These are phyloP conservation scores for Leptosphaerulina australis DNA, from an alignment of 2,329 filamentous ascomycete species.

Conservation along the genomic window DNA sequence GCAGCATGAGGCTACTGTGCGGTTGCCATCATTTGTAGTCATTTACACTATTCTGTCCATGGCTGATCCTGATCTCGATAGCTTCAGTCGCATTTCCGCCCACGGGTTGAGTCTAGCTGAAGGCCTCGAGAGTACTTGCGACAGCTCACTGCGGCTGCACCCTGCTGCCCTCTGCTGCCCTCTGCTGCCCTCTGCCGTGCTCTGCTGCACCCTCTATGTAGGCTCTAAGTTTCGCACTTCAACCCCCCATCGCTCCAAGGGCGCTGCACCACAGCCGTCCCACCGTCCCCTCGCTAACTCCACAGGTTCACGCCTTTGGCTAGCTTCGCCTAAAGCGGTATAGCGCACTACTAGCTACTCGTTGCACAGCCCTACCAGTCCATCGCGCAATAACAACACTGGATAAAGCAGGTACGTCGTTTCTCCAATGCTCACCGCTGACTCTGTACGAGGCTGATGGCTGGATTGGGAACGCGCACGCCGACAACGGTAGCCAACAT, in stretches of 20 bases:
- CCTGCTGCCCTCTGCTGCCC: too few relatives aligned
- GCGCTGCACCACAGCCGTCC: constrained; percentile 9
- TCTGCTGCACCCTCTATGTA: background rate
- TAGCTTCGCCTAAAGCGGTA: constrained; percentile 19
- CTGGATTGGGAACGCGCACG: constrained; percentile 10
- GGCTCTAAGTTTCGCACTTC: constrained; percentile 6
- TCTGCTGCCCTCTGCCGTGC: constrained; percentile 6
- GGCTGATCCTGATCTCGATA: background rate
- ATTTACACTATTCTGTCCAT: background rate
- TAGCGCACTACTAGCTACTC: constrained; percentile 26
- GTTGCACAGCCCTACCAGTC: constrained; percentile 32
- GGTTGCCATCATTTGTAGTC: constrained; percentile 15
- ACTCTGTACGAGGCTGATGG: constrained; percentile 14
- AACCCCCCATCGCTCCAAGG: background rate
- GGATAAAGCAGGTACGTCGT: background rate
- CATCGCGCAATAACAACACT: constrained; percentile 19
- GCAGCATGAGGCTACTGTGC: background rate
- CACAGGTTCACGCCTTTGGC: constrained; percentile 21
- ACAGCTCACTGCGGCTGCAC: too few relatives aligned
- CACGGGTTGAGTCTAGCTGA: too few relatives aligned
- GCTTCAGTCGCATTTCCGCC: too few relatives aligned
- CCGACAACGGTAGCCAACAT: constrained; percentile 4
- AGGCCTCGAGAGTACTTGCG: too few relatives aligned
- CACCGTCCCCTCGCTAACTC: constrained; percentile 18
- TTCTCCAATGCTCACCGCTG: constrained; percentile 10